Evolutionary conservation across 805 yeast genomes (phyloP), one percentile per base, ranked within the genome.

Genomic region (Cyberlindnera euphorbiae): DNA sequence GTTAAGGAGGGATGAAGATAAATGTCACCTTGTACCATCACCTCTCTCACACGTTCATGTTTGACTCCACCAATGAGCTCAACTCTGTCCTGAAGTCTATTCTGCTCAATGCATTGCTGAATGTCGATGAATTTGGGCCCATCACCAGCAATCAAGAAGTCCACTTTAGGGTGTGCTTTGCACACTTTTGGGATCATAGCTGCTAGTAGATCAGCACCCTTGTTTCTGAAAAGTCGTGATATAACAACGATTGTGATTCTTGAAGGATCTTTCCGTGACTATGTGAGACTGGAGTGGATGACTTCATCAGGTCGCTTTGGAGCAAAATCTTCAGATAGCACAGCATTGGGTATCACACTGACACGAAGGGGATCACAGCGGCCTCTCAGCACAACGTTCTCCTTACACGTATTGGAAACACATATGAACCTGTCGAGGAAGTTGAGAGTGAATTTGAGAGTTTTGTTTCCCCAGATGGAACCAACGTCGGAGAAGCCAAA

Each of bases 341-440:
- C 94, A 0, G 99, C 99, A 61, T 93, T 93, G 0, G 99, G 99
- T 13, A 93, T 93, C 17, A 89, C 99, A 12, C 89, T 79, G 4
- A 88, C 90, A 33, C 64, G 63, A 5, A 71, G 53, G 0, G 97
- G 97, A 45, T 86, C 84, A 27, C 89, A 61, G 2, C 82, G 75
- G 0, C 95, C 95, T 34, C 99, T 66, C 10, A 93, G 66, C 5
- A 89, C 96, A 8, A 95, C 88, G 56, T 93, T 93, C 49, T 93
- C 99, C 53, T 93, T 89, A 58, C 97, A 87, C 0, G 97, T 90
- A 55, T 93, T 93, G 4, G 95, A 84, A 2, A 93, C 99, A 60
- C 97, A 86, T n/a, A 93, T 90, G 30, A 85, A 87, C 56, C 90
- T 90, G 40, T 95, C 96, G 5, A 88, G 78, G 50, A 87, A 95